Percentiles rank a stretch among this genome's conserved stretches.
Conservation (phyloP, 441 rosid genomes). For the Syzygium malaccense region DNA sequence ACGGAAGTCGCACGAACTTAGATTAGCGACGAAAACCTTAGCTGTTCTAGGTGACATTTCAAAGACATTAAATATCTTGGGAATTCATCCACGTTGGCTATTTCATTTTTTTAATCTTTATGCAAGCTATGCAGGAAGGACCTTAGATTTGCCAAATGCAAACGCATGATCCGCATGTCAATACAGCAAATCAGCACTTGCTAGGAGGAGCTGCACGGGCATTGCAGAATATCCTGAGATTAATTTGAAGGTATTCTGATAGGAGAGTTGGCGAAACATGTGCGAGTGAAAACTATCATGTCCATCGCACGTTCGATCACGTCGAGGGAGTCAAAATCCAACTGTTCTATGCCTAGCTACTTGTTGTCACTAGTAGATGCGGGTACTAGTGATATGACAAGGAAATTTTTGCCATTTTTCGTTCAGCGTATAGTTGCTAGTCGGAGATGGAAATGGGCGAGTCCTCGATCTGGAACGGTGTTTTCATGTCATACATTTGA, state of each 20-base stretch:
- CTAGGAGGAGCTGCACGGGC: neutral
- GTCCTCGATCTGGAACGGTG: neutral
- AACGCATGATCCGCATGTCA: neutral
- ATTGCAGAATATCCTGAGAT: too few species aligned
- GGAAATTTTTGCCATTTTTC: neutral
- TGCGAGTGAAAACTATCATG: neutral
- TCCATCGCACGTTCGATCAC: neutral
- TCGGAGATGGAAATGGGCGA: neutral
- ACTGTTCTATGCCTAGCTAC: neutral
- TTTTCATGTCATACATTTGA: neutral
- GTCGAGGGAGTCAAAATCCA: neutral
- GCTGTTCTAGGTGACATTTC: neutral
- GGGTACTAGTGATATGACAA: neutral
- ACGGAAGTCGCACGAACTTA: neutral
- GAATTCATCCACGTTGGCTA: neutral
- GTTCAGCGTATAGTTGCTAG: fast-evolving
- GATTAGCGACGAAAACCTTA: neutral
- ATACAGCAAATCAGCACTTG: neutral
- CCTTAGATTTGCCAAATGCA: neutral
- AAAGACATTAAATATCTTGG: neutral
- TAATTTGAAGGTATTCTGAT: neutral
- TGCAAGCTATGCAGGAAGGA: neutral
- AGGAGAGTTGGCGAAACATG: neutral
- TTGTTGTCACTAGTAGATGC: neutral
- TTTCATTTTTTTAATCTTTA: neutral